Evolutionary conservation across 305 asterid genomes (phyloP).

Genomic region (Withania somnifera): DNA sequence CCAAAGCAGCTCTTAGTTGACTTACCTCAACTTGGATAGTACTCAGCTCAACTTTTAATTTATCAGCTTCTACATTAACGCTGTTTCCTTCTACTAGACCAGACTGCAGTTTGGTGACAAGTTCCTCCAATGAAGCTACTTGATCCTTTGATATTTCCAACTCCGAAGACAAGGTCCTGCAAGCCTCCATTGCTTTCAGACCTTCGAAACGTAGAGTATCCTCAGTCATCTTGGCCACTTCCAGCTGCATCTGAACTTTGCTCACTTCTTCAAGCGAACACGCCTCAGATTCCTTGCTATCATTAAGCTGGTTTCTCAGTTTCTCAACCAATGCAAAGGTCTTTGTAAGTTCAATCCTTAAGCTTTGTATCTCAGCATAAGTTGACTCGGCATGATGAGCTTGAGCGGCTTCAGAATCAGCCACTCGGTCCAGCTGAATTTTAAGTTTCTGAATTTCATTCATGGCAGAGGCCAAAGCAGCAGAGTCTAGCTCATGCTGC

Average conservation of each 20-base stretch:
- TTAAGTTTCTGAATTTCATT: conserved; percentile 72
- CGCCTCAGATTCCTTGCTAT: conserved; percentile 54
- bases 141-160: conserved; percentile 45
- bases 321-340: conserved; percentile 48
- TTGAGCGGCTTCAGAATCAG: conserved; percentile 55
- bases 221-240: conserved; percentile 38
- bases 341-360: conserved; percentile 51
- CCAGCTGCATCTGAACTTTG: conserved; percentile 46
- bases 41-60: conserved; percentile 25
- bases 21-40: conserved; percentile 31
- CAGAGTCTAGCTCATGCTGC: conserved; percentile 69
- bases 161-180: conserved; percentile 40
- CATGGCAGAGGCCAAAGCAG: conserved; percentile 58
- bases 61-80: conserved; percentile 10
- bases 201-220: conserved; percentile 38
- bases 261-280: conserved; percentile 50
- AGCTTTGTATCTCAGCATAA: conserved; percentile 39
- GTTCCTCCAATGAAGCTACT: conserved; percentile 45
- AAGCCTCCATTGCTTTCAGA: conserved; percentile 24
- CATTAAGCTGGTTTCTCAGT: conserved; percentile 47
- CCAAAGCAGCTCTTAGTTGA: conserved; percentile 49
- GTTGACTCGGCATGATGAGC: conserved; percentile 62
- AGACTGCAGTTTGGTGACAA: conserved; percentile 37
- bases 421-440: conserved; percentile 37
- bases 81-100: conserved; percentile 13